Evolutionary conservation across 139 green algal genomes (phyloP), one percentile per base, ranked within the genome.

Genomic region (Auxenochlorella pyrenoidosa): DNA sequence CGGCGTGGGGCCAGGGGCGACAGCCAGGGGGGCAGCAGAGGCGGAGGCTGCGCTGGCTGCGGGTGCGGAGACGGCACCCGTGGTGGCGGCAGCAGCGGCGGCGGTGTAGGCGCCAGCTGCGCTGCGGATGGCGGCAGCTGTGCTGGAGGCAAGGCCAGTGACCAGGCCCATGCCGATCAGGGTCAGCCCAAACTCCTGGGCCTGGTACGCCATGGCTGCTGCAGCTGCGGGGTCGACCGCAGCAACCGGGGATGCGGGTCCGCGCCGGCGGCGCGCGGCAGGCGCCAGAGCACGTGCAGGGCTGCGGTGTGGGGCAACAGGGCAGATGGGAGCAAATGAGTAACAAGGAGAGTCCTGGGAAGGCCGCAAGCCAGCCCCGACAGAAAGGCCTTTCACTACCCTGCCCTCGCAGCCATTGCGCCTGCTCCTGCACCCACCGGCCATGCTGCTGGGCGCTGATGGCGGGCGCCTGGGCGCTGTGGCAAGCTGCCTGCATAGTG

Each of bases 101-200:
- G 51, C 36, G 54, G 32, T 83, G 51, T 83, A 76, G 34, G 70
- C 70, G 70, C 70, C 70, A 34, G 70, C 70, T 2, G 70, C 51
- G 22, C 78, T 28, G n/a, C 36, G 78, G 51, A 70, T 6, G 51
- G 78, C 78, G 26, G 63, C 28, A 15, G 34, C 30, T 19, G 78
- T 30, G 36, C n/a, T 40, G 10, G 43, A 47, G 54, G 78, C 78
- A 3, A 83, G 34, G 36, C 44, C 78, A 19, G 78, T 28, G 13
- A 72, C 78, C 18, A 60, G 30, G 24, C 78, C 78, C n/a, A 71
- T 22, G 51, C 78, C 78, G 3, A 83, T 36, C 21, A 83, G 54
- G 78, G 32, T 51, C 32, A 83, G 78, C 15, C 78, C 78, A 72
- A 83, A 83, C 51, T 83, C 44, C 51, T 83, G 78, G n/a, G 51